These are phyloP conservation scores for Fusarium virguliforme DNA, from an alignment of 2,329 filamentous ascomycete genomes.

Conservation along the genomic window DNA sequence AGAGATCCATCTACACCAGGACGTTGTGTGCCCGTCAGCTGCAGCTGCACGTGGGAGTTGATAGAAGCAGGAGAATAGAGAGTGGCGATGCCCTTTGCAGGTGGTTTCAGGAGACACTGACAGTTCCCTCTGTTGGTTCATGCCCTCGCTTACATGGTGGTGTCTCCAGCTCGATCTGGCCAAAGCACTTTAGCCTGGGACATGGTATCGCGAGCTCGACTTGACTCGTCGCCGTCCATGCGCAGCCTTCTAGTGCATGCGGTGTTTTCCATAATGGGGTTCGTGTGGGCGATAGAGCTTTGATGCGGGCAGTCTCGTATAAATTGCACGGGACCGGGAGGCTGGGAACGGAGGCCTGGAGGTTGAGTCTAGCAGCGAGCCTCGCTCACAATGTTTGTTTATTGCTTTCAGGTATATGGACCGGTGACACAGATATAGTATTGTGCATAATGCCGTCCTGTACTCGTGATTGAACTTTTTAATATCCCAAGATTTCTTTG, in stretches of 20 bases:
- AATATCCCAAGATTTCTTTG: background rate
- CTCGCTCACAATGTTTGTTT: background rate
- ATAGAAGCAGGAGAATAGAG: conserved; percentile 2
- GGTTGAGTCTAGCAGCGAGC: conserved; percentile 1
- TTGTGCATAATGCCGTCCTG: background rate
- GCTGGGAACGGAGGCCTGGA: conserved; percentile 3
- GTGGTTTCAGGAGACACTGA: background rate
- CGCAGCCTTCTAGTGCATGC: conserved; percentile 1
- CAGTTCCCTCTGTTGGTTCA: background rate
- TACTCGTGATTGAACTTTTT: background rate
- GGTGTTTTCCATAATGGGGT: background rate
- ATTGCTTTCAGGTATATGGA: background rate
- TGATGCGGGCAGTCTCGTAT: conserved; percentile 8
- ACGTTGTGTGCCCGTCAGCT: conserved; percentile 2
- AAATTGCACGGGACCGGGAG: conserved; percentile 5
- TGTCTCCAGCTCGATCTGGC: background rate
- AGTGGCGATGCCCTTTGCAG: conserved; percentile 4
- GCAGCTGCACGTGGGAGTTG: conserved; percentile 6
- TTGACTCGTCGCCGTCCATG: background rate
- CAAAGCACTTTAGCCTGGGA: background rate
- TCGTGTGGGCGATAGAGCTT: conserved; percentile 10
- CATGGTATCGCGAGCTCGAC: background rate
- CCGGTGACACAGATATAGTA: background rate
- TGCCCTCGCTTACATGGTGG: background rate
- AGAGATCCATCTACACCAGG: conserved; percentile 12